Percentiles rank a stretch among this genome's conserved stretches.
Evolutionary conservation across 2,329 filamentous ascomycete genomes (phyloP).

Genomic region (Fusarium equiseti): DNA sequence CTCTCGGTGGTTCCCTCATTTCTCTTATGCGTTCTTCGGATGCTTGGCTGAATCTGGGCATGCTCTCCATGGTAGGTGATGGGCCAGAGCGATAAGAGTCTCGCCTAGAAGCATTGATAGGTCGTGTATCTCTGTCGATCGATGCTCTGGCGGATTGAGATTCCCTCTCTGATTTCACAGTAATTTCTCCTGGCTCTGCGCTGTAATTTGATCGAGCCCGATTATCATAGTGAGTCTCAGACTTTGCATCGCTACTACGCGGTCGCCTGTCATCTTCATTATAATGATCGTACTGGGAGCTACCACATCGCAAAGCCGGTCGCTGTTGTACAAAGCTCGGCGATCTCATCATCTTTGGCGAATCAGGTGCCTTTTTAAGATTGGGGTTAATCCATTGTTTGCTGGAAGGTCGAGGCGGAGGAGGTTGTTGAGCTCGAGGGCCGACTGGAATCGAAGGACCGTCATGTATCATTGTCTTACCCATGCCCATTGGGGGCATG

Average conservation of each 20-base stretch:
- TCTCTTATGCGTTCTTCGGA: slow-evolving; percentile 27
- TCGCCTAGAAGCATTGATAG: slow-evolving; percentile 24
- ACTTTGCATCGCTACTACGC: slow-evolving; percentile 66
- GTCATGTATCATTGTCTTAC: slow-evolving; percentile 57
- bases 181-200: slow-evolving; percentile 62
- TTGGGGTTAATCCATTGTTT: slow-evolving; percentile 72
- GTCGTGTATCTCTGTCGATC: slow-evolving; percentile 42
- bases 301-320: slow-evolving; percentile 55
- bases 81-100: slow-evolving; percentile 38
- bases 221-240: slow-evolving; percentile 56
- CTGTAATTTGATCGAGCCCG: slow-evolving; percentile 56
- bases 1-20: slow-evolving; percentile 12
- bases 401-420: slow-evolving; percentile 62
- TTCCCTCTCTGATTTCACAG: slow-evolving; percentile 56
- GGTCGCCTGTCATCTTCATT: slow-evolving; percentile 60
- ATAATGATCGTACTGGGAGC: slow-evolving; percentile 52
- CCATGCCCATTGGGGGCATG: slow-evolving; percentile 56
- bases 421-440: slow-evolving; percentile 64
- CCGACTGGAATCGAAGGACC: slow-evolving; percentile 65
- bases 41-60: slow-evolving; percentile 30
- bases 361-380: slow-evolving; percentile 64
- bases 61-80: slow-evolving; percentile 43
- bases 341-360: slow-evolving; percentile 64
- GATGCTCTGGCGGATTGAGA: slow-evolving; percentile 51
- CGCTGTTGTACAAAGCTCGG: slow-evolving; percentile 62